Base-by-base conservation (phyloP, 2,329 filamentous ascomycete species). In the Xylariaceae sp. region DNA sequence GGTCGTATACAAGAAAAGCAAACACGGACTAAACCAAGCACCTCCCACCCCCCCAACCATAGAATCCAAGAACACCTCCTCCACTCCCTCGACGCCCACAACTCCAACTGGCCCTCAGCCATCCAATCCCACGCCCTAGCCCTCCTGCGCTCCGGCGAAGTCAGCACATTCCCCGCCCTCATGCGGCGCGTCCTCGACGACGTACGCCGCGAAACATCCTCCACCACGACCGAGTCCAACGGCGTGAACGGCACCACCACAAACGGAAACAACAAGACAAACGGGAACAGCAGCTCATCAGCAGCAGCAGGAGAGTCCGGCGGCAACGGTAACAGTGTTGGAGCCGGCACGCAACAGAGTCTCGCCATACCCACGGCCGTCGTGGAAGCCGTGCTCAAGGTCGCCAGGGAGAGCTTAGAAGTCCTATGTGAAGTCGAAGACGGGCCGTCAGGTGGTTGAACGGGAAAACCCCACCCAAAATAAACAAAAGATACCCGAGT, bases 31-130 rank as follows among this genome's bases (percentile, higher is more conserved):
- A 37, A 25, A n/a, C n/a, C n/a, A n/a, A n/a, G n/a, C n/a, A n/a
- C n/a, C n/a, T n/a, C n/a, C n/a, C n/a, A n/a, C n/a, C n/a, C 22
- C 16, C 25, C 38, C 12, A 32, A 10, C 8, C 23, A 12, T 11
- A 83, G 81, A 55, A 84, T 85, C 56, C 80, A 84, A 70, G 80
- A 84, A 46, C 67, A 74, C 35, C 75, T 85, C 59, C 75, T 83
- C 34, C 80, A 84, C 66, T 64, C 76, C 49, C 76, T 85, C 42
- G 70, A 84, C 63, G 68, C 80, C 39, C 71, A 82, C 65, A 63
- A 69, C 4, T 67, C 74, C 52, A 81, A 85, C 70, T 85, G 81
- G 80, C 80, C 80, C 2, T 80, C 80, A 10, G 58, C 68, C 39
- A 68, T 85, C 51, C 78, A 83, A 57, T 64, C 67, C 44, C 80